phyloP scores from a whole-genome alignment of 2,329 filamentous ascomycete genomes.

The Alternaria sp. region DNA sequence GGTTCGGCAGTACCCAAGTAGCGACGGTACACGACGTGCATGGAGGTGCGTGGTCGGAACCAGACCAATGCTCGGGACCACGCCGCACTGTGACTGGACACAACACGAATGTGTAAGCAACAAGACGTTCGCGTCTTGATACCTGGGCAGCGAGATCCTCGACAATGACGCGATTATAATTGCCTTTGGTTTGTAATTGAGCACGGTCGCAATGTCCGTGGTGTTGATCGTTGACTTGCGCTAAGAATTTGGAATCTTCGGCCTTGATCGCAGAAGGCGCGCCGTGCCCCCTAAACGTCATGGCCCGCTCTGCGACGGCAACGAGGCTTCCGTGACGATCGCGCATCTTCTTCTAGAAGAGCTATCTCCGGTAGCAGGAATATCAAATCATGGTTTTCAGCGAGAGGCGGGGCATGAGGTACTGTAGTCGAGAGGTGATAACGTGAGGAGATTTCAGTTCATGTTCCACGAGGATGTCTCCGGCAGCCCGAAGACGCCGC shows the following conservation, averaged over 20 bases:
- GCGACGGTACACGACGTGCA: conserved; percentile 2
- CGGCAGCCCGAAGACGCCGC: background rate
- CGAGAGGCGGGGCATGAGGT: background rate
- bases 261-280: background rate
- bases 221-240: background rate
- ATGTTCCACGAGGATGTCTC: background rate
- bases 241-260: background rate
- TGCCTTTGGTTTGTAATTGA: background rate
- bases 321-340: background rate
- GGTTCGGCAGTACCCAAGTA: background rate
- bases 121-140: background rate
- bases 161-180: background rate
- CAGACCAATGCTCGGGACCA: conserved; percentile 11
- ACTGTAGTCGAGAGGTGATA: background rate
- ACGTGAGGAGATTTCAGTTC: background rate
- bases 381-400: background rate
- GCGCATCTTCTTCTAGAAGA: background rate
- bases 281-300: conserved; percentile 9
- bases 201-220: background rate
- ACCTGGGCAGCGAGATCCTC: background rate
- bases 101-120: conserved; percentile 14
- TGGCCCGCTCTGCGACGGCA: background rate
- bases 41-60: conserved; percentile 5
- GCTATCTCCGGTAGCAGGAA: background rate
- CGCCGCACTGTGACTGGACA: conserved; percentile 29